Evolutionary conservation across 129 eudicot species (phyloP), one percentile per base, ranked within the genome.

Genomic region (Glebionis coronaria): DNA sequence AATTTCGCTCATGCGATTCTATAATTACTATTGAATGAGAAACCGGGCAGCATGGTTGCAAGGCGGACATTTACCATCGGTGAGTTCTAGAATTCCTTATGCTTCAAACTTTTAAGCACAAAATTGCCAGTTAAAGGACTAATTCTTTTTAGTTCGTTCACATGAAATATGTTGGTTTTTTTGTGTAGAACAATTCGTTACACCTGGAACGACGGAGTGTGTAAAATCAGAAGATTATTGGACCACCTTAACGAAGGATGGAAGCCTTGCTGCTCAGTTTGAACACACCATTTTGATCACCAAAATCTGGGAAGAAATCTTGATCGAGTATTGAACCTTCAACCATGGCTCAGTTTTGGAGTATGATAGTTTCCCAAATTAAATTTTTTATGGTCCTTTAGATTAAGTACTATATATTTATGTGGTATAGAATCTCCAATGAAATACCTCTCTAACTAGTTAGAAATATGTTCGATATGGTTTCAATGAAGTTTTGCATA

Each of bases 31-130:
- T 97, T 92, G 47, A 93, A 93, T 68, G 87, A 93, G 55, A 59
- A 58, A 66, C 79, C 86, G 21, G 99, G 99, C n/a, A 63, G 67
- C 74, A 93, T 88, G 97, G 90, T 93, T 74, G 95, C 89, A 93
- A 97, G 99, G 57, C 90, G 80, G 77, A 93, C 97, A 44, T 93
- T 93, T 73, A 93, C 99, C 50, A 93, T 93, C 57, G 99, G 99
- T 89, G 63, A 88, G 92, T 66, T 35, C 44, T 46, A 61, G 44
- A 47, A 75, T 46, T 31, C 44, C 31, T 35, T 61, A 50, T 59
- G 54, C 25, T 23, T 23, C 25, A 0, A 23, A 23, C 25, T 21
- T 56, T 45, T 59, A 59, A 54, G 9, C 10, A 19, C 28, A 46
- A 50, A 16, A 6, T 46, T 25, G 10, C 28, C 51, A 56, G 20